Evolutionary conservation across 352 stramenopile species (phyloP).

Genomic region (Globisporangium radiosum): DNA sequence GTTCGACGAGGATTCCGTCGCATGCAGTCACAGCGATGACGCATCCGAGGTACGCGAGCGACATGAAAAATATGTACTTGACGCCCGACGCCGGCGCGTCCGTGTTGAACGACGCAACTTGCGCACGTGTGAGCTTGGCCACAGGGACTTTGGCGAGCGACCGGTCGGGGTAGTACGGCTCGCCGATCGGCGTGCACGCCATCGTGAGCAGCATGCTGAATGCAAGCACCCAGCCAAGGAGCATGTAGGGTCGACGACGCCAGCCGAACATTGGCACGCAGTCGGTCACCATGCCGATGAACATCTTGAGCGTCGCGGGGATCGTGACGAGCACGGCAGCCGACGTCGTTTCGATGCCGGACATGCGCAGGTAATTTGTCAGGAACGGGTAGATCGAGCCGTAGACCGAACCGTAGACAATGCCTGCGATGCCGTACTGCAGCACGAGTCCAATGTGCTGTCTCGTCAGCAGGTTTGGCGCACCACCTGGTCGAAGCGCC

Average conservation of each 20-base stretch:
- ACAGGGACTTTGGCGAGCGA: constrained; percentile 19
- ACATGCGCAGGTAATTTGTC: constrained; percentile 62
- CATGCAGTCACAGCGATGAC: constrained; percentile 68
- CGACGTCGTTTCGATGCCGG: constrained; percentile 32
- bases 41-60: constrained; percentile 66
- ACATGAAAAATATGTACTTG: constrained; percentile 57
- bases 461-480: constrained; percentile 26
- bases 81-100: constrained; percentile 31
- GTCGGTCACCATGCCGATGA: constrained; percentile 69
- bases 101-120: constrained; percentile 30
- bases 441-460: constrained; percentile 40
- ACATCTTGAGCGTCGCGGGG: constrained; percentile 35
- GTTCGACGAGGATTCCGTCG: constrained; percentile 57
- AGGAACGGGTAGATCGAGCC: constrained; percentile 43
- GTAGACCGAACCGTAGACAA: constrained; percentile 32
- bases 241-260: constrained; percentile 73
- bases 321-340: constrained; percentile 37
- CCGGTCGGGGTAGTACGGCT: constrained; percentile 36
- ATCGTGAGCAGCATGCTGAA: constrained; percentile 37
- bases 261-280: constrained; percentile 77
- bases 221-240: constrained; percentile 49
- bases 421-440: constrained; percentile 36
- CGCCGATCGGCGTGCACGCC: constrained; percentile 35
- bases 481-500: constrained; percentile 28
- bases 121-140: constrained; percentile 22